Evolutionary conservation across 352 stramenopile genomes (phyloP).

Genomic region (Globisporangium solare): DNA sequence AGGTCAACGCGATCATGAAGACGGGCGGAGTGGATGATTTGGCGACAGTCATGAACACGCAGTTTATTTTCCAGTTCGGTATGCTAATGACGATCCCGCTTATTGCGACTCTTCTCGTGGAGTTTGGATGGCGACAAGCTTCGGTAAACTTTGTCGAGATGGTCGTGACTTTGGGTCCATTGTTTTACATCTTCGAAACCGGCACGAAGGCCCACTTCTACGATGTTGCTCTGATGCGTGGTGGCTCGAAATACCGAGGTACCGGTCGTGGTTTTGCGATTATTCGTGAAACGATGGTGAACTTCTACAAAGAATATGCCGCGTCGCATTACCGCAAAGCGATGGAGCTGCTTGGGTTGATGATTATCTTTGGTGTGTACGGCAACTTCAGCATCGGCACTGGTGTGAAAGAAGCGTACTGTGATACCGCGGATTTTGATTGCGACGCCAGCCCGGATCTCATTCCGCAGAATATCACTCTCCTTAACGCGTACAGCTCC

Average conservation of each 20-base stretch:
- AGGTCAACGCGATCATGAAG: conserved; percentile 72
- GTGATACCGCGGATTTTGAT: conserved; percentile 38
- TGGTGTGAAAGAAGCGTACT: conserved; percentile 44
- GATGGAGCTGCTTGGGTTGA: conserved; percentile 70
- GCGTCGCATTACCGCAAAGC: conserved; percentile 81
- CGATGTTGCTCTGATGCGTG: conserved; percentile 82
- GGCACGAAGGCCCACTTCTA: conserved; percentile 85
- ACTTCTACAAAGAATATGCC: conserved; percentile 86
- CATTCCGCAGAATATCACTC: conserved; percentile 64
- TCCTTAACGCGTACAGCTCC: conserved; percentile 71
- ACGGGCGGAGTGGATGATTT: conserved; percentile 70
- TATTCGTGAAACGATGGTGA: conserved; percentile 77
- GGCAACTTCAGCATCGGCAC: conserved; percentile 79
- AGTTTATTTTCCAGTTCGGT: conserved; percentile 88
- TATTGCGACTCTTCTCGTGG: conserved; percentile 78
- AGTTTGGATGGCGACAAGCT: conserved; percentile 80
- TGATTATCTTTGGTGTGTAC: conserved; percentile 79
- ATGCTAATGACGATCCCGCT: conserved; percentile 86
- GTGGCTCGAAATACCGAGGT: conserved; percentile 81
- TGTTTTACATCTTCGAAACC: conserved; percentile 89
- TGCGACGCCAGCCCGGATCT: conserved; percentile 45
- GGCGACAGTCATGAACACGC: conserved; percentile 74
- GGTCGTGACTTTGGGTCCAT: conserved; percentile 70
- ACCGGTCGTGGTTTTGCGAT: conserved; percentile 84
- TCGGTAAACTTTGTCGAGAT: conserved; percentile 80